phyloP scores from a whole-genome alignment of 805 yeast genomes.

The Torulaspora microellipsoides region DNA sequence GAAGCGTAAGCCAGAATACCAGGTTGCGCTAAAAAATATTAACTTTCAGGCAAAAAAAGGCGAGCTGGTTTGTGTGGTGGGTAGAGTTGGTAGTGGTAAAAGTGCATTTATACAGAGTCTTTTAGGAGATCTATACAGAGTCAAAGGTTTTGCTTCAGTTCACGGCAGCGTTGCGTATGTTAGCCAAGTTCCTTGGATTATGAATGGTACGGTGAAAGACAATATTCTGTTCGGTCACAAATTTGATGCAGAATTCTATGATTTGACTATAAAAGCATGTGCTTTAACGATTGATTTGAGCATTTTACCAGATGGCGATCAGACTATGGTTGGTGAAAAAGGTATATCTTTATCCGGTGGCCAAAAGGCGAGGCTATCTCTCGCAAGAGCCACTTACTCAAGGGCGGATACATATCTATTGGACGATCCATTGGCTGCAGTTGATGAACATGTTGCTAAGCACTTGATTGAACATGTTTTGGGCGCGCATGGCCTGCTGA shows the following conservation, averaged over 20 bases:
- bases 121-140: slow-evolving; percentile 76
- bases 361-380: slow-evolving; percentile 90
- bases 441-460: slow-evolving; percentile 93
- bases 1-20: slow-evolving; percentile 67
- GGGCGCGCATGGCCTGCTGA: slow-evolving; percentile 74
- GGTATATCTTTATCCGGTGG: slow-evolving; percentile 97
- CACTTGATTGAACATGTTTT: slow-evolving; percentile 79
- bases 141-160: slow-evolving; percentile 64
- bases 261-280: slow-evolving; percentile 79
- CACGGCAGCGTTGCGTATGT: slow-evolving; percentile 85
- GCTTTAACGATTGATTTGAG: slow-evolving; percentile 76
- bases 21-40: slow-evolving; percentile 61
- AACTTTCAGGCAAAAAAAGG: slow-evolving; percentile 66
- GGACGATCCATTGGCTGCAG: slow-evolving; percentile 94
- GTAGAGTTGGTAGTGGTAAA: slow-evolving; percentile 88
- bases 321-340: slow-evolving; percentile 92
- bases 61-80: slow-evolving; percentile 79
- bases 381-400: slow-evolving; percentile 94
- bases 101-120: slow-evolving; percentile 75
- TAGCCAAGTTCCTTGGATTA: slow-evolving; percentile 94
- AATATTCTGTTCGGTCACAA: slow-evolving; percentile 87
- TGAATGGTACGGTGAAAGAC: slow-evolving; percentile 89
- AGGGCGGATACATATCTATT: slow-evolving; percentile 86
- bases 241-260: slow-evolving; percentile 76
- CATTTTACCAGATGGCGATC: slow-evolving; percentile 82